Conservation (phyloP, 2,329 filamentous ascomycete species). For the Rutstroemia sp. region DNA sequence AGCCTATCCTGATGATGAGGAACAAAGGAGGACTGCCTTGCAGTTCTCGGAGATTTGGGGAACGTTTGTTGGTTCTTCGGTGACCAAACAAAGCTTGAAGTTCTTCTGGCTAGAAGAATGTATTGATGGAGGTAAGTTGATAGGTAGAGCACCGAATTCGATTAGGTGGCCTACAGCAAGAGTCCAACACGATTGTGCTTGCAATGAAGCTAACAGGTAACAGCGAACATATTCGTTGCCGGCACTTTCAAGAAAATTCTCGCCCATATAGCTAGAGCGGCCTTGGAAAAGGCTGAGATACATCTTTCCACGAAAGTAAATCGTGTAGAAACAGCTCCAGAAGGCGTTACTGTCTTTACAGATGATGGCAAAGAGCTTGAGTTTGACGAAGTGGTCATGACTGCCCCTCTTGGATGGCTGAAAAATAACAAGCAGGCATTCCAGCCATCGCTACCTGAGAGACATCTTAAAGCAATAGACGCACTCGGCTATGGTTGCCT, state of each 20-base stretch:
- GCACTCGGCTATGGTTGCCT: slow-evolving; percentile 40
- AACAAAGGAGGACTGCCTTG: slow-evolving; percentile 33
- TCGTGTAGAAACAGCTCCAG: slow-evolving; percentile 10
- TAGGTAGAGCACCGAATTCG: background rate
- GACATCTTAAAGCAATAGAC: slow-evolving; percentile 39
- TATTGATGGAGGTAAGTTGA: slow-evolving; percentile 39
- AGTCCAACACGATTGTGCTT: background rate
- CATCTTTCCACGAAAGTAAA: slow-evolving; percentile 21
- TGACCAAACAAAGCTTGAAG: slow-evolving; percentile 45
- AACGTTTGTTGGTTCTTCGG: slow-evolving; percentile 43
- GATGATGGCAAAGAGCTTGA: slow-evolving; percentile 14
- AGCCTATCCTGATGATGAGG: slow-evolving; percentile 30
- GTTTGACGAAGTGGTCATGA: slow-evolving; percentile 41
- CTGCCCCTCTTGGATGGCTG: slow-evolving; percentile 43
- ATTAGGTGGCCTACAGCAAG: background rate
- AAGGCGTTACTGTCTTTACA: slow-evolving; percentile 13
- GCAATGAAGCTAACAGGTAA: background rate
- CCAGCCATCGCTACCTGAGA: slow-evolving; percentile 35
- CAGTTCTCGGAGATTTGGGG: slow-evolving; percentile 40
- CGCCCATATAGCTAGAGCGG: slow-evolving; percentile 22
- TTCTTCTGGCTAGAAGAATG: slow-evolving; percentile 53
- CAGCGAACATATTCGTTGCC: slow-evolving; percentile 29
- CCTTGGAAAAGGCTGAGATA: slow-evolving; percentile 18
- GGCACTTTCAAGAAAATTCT: slow-evolving; percentile 28
- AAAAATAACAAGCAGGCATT: slow-evolving; percentile 37